These are phyloP conservation scores for Begonia peltatifolia DNA, from an alignment of 306 rosid species.

Conservation along the genomic window DNA sequence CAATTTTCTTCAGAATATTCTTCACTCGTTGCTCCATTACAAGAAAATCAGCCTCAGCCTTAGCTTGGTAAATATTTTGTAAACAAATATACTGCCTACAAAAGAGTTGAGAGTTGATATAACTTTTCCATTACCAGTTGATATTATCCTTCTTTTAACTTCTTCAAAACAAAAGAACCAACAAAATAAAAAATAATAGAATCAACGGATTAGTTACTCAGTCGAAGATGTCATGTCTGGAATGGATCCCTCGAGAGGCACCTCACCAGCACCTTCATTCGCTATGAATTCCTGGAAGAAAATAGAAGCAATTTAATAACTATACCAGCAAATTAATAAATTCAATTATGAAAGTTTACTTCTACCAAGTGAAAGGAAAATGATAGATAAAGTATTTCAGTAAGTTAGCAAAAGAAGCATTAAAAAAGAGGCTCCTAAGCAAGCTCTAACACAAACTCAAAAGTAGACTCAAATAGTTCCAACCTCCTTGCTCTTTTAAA, in stretches of 20 bases:
- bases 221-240: constrained; percentile 99
- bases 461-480: too few relatives aligned
- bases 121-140: constrained; percentile 6
- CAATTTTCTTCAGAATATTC: constrained; percentile 56
- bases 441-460: too few relatives aligned
- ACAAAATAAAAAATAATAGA: too few relatives aligned
- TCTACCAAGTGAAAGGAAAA: neutral
- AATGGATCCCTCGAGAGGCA: constrained; percentile 94
- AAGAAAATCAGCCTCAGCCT: constrained; percentile 88
- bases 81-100: constrained; percentile 73
- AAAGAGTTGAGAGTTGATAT: constrained; percentile 15
- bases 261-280: constrained; percentile 86
- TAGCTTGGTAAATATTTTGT: constrained; percentile 81
- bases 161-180: too few relatives aligned
- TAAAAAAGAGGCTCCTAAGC: too few relatives aligned
- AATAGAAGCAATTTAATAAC: constrained; percentile 3
- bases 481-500: too few relatives aligned
- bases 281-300: constrained; percentile 62
- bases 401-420: too few relatives aligned
- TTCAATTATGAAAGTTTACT: neutral
- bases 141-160: too few relatives aligned
- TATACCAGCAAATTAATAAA: neutral
- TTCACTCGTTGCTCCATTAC: constrained; percentile 56
- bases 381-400: too few relatives aligned
- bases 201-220: constrained; percentile 27